Evolutionary conservation across 768 basidiomycete species (phyloP).

Genomic region (Tulasnella sp.): DNA sequence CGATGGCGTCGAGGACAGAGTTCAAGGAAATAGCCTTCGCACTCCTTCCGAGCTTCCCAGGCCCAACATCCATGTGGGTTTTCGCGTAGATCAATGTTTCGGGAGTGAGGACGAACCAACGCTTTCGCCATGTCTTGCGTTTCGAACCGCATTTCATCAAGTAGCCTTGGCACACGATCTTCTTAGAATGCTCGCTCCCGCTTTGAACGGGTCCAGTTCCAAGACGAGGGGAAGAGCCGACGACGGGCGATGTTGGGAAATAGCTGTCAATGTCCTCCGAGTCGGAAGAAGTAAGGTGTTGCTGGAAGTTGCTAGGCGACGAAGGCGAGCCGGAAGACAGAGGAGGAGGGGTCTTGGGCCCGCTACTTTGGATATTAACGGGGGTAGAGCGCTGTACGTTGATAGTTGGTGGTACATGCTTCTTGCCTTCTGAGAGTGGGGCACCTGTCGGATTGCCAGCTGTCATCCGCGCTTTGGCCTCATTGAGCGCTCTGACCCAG

Average conservation of each 20-base stretch:
- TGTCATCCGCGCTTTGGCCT: conserved; percentile 48
- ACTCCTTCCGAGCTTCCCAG: conserved; percentile 34
- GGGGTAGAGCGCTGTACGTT: background rate
- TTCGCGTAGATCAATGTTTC: conserved; percentile 79
- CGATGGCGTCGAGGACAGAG: conserved; percentile 83
- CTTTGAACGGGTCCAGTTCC: conserved; percentile 24
- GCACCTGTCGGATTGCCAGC: conserved; percentile 18
- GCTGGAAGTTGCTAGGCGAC: conserved; percentile 11
- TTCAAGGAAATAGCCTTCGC: conserved; percentile 76
- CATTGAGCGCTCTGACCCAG: conserved; percentile 78
- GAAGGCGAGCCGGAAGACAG: conserved; percentile 9
- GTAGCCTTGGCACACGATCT: conserved; percentile 78
- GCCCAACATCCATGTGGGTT: conserved; percentile 82
- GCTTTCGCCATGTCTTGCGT: conserved; percentile 87
- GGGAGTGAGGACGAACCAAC: conserved; percentile 91
- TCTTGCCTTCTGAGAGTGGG: conserved; percentile 20
- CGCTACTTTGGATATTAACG: background rate
- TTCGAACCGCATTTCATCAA: conserved; percentile 94
- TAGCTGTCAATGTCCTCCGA: conserved; percentile 37
- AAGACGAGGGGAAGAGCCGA: background rate
- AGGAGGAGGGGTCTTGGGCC: conserved; percentile 8
- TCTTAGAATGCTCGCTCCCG: conserved; percentile 48
- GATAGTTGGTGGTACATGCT: background rate
- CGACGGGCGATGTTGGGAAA: conserved; percentile 10
- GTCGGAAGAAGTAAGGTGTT: conserved; percentile 23